Base-by-base conservation (phyloP, 2,329 filamentous ascomycete species). In the Metarhizium guizhouense region DNA sequence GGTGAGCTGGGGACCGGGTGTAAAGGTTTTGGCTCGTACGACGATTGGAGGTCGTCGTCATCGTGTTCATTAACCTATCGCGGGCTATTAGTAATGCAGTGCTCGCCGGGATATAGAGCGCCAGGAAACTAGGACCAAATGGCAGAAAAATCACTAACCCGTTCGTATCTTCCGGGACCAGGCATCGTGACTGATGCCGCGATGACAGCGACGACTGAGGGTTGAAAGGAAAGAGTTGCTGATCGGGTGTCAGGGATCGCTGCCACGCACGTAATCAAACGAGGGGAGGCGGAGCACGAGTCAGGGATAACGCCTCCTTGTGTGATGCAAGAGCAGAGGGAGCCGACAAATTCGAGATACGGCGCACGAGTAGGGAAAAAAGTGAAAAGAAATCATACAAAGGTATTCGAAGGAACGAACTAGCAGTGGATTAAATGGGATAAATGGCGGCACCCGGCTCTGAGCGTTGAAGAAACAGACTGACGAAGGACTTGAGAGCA, bases 51-150 rank as follows among this genome's bases (percentile, higher is more conserved):
- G 38, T 62, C 59, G 57, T 63, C 59, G 57, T 82, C 77, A 62
- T 85, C 82, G 59, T 79, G 79, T 65, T 75, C 77, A 64, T 81
- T 80, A 53, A 86, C 76, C 81, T 85, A 64, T 36, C 38, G 51
- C 42, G 32, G 32, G 32, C 45, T 8, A 53, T 56, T 67, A 48
- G 45, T 11, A 25, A 30, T 48, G 6, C 6, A 18, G 45, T 3
- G 20, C 25, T 32, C 53, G 57, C 47, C 20, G 8, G n/a, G 18
- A 13, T 11, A 7, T 40, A 36, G 36, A 67, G 32, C 32, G 10
- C 32, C 10, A 34, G 32, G 10, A 34, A 8, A 11, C 32, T 34
- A 34, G 10, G 32, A 25, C 25, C 10, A 16, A n/a, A 5, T 10
- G 25, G 25, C 18, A 47, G 20, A 13, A 48, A 13, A 4, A 29